phyloP scores from a whole-genome alignment of 2,329 filamentous ascomycete genomes.

The Aspergillus sp. region DNA sequence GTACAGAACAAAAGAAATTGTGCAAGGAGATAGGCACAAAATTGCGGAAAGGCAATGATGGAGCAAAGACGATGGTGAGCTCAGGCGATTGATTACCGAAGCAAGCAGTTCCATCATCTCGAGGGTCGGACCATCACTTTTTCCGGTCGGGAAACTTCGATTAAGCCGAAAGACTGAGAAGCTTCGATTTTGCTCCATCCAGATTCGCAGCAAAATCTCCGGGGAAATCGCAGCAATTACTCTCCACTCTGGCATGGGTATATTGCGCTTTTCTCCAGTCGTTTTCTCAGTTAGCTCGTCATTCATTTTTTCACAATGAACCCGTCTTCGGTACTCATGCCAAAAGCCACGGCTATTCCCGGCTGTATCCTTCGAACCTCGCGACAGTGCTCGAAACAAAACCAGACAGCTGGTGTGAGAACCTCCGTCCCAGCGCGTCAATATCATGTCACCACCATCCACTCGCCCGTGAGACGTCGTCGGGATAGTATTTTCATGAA shows the following conservation, averaged over 20 bases:
- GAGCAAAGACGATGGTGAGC: constrained; percentile 19
- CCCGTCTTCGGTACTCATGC: constrained; percentile 39
- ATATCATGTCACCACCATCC: constrained; percentile 34
- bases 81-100: constrained; percentile 28
- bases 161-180: constrained; percentile 31
- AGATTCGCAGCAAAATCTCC: constrained; percentile 15
- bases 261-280: constrained; percentile 5
- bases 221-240: neutral
- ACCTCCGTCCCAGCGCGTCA: constrained; percentile 36
- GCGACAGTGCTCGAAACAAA: constrained; percentile 40
- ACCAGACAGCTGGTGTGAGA: constrained; percentile 25
- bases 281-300: neutral
- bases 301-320: constrained; percentile 36
- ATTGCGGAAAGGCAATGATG: constrained; percentile 12
- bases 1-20: constrained; percentile 8
- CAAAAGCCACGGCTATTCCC: constrained; percentile 44
- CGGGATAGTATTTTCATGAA: constrained; percentile 26
- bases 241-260: constrained; percentile 10
- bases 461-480: constrained; percentile 26
- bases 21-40: neutral
- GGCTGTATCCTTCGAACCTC: constrained; percentile 44
- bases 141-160: constrained; percentile 36
- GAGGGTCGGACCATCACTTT: constrained; percentile 27
- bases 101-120: constrained; percentile 34
- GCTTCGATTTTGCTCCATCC: constrained; percentile 28